These are phyloP conservation scores for Trichomonascaceae sp. DNA, from an alignment of 1,139 yeast species.

Conservation along the genomic window DNA sequence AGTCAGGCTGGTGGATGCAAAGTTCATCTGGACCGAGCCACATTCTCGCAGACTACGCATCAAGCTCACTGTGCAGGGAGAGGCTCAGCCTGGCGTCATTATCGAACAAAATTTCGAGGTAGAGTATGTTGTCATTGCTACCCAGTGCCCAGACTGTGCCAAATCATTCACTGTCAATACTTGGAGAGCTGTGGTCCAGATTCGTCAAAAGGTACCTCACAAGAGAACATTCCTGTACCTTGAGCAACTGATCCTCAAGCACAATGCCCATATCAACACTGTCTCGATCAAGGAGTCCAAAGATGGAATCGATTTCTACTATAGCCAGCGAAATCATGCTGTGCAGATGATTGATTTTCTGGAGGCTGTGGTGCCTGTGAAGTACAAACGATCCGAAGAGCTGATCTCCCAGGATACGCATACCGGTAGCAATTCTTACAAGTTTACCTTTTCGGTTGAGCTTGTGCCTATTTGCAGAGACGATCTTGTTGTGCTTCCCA, in stretches of 20 bases:
- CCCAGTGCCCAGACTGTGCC: slow-evolving; percentile 99
- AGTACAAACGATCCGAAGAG: slow-evolving; percentile 77
- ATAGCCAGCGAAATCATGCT: slow-evolving; percentile 82
- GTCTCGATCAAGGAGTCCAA: slow-evolving; percentile 83
- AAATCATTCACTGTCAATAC: slow-evolving; percentile 90
- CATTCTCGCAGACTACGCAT: slow-evolving; percentile 91
- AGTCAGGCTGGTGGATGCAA: slow-evolving; percentile 84
- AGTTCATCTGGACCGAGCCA: slow-evolving; percentile 97
- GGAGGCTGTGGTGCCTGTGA: slow-evolving; percentile 76
- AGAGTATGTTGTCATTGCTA: slow-evolving; percentile 84
- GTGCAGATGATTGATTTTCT: slow-evolving; percentile 87
- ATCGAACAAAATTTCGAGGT: slow-evolving; percentile 94
- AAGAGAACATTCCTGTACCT: slow-evolving; percentile 89
- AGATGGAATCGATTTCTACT: slow-evolving; percentile 92
- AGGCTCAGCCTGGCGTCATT: slow-evolving; percentile 83
- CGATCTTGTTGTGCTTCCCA: slow-evolving; percentile 83
- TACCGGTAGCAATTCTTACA: slow-evolving; percentile 75
- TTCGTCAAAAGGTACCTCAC: slow-evolving; percentile 94
- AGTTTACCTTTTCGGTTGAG: slow-evolving; percentile 86
- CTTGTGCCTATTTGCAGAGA: slow-evolving; percentile 97
- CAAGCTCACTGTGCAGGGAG: slow-evolving; percentile 91
- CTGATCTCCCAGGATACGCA: slow-evolving; percentile 87
- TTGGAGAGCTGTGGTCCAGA: slow-evolving; percentile 95
- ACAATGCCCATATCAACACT: slow-evolving; percentile 91
- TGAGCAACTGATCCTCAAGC: slow-evolving; percentile 87